Evolutionary conservation across 2,329 filamentous ascomycete species (phyloP).

Genomic region (Paramyrothecium sp.): DNA sequence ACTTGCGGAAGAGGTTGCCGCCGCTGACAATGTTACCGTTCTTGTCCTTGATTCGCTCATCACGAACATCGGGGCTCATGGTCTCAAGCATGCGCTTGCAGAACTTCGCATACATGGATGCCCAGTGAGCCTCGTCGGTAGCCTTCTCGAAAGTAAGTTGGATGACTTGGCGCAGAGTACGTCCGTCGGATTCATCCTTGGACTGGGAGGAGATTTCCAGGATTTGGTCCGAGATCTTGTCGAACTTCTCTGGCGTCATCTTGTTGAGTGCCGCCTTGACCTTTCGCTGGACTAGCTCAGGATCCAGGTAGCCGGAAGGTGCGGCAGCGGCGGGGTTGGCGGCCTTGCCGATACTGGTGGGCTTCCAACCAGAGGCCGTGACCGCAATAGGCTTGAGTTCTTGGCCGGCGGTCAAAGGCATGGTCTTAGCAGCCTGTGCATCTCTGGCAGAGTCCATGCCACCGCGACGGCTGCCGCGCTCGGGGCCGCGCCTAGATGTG

Average conservation of each 20-base stretch:
- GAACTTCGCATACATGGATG: constrained; percentile 98
- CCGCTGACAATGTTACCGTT: constrained; percentile 84
- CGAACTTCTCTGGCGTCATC: constrained; percentile 99
- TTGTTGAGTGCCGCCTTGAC: constrained; percentile 98
- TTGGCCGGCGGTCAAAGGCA: constrained; percentile 84
- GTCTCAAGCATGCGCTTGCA: constrained; percentile 94
- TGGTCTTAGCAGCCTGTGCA: constrained; percentile 73
- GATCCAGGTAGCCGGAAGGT: constrained; percentile 65
- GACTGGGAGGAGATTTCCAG: constrained; percentile 90
- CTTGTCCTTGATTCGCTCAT: constrained; percentile 93
- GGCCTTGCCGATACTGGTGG: constrained; percentile 62
- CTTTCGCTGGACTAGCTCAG: constrained; percentile 95
- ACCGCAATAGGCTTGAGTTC: constrained; percentile 78
- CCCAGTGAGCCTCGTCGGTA: constrained; percentile 97
- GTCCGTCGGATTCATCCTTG: constrained; percentile 90
- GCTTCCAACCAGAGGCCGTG: constrained; percentile 84
- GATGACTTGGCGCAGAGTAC: constrained; percentile 94
- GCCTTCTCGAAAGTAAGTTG: constrained; percentile 99
- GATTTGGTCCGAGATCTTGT: constrained; percentile 91
- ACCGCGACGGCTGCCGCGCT: constrained; percentile 64
- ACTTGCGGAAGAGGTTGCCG: constrained; percentile 95
- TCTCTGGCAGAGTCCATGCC: constrained; percentile 53
- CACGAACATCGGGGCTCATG: constrained; percentile 92
- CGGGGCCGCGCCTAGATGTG: constrained; percentile 59
- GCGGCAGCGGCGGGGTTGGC: constrained; percentile 32